Evolutionary conservation across 306 rosid genomes (phyloP).

Genomic region (Pueraria montana): DNA sequence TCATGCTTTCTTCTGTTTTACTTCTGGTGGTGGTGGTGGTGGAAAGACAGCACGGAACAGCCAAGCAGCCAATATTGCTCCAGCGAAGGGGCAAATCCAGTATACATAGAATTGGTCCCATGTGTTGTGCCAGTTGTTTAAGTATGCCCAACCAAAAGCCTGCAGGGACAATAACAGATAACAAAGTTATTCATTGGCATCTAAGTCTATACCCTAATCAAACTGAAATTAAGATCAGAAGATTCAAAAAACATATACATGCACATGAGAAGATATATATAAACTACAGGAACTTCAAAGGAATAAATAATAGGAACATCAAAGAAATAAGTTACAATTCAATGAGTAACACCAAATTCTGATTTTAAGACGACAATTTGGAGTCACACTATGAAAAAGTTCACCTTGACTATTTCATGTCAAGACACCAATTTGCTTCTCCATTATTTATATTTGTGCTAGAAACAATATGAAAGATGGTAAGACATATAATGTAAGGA

Average conservation of each 20-base stretch:
- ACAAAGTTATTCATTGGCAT: constrained; percentile 15
- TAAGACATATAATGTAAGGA: not conserved
- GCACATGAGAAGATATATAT: not conserved
- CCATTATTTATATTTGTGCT: constrained; percentile 5
- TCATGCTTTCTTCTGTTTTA: constrained; percentile 71
- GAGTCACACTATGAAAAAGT: not conserved
- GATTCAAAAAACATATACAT: not conserved
- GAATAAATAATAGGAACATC: constrained; percentile 1
- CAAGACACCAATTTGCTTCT: constrained; percentile 25
- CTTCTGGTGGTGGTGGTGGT: constrained; percentile 49
- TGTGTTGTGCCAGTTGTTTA: constrained; percentile 73
- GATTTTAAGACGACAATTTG: not conserved
- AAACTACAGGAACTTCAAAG: constrained; percentile 1
- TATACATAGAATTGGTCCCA: constrained; percentile 94
- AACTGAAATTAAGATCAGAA: constrained; percentile 8
- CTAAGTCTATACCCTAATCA: not conserved
- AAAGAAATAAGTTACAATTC: not conserved
- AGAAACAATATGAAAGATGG: constrained; percentile 30
- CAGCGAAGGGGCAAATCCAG: constrained; percentile 82
- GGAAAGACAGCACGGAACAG: constrained; percentile 71
- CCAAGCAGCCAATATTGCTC: constrained; percentile 87
- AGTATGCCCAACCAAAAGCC: constrained; percentile 97
- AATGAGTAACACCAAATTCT: not conserved
- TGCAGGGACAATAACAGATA: constrained; percentile 45
- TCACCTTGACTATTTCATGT: not conserved